Evolutionary conservation across 139 green algal species (phyloP), one percentile per base, ranked within the genome.

Genomic region (Chlorella sp.): DNA sequence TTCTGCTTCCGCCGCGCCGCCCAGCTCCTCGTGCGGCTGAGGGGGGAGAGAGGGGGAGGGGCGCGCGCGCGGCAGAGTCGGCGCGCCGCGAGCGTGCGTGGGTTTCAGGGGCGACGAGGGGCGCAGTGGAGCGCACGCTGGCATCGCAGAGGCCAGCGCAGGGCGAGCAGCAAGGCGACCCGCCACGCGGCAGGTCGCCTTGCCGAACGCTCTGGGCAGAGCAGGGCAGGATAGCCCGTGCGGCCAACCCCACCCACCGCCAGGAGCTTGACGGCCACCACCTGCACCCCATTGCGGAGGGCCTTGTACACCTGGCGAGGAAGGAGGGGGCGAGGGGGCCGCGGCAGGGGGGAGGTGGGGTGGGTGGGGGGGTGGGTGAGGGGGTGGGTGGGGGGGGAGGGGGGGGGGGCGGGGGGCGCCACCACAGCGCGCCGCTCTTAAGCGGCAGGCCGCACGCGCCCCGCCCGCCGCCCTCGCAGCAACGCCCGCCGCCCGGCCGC

Each of bases 271-370:
- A 84, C 79, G 1, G 71, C 79, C 35, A 84, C 73, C 1, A 69
- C 58, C 40, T 83, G 77, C 27, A 82, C 84, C 15, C 78, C 84
- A 29, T 82, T 77, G 11, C 68, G 64, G 33, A 86, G 43, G 14
- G 82, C 84, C 51, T 85, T 83, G 65, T 79, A 89, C 36, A 88
- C 83, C 64, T 67, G 63, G 8, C 43, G 69, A 33, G 53, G 74
- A 43, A 42, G 41, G 35, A 35, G 59, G 59, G n/a, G n/a, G n/a
- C n/a, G n/a, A n/a, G n/a, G n/a, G n/a, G n/a, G n/a, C n/a, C n/a
- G n/a, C n/a, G n/a, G n/a, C n/a, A n/a, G n/a, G n/a, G n/a, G n/a
- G n/a, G n/a, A n/a, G n/a, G n/a, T n/a, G n/a, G n/a, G n/a, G n/a
- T n/a, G n/a, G n/a, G n/a, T n/a, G n/a, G n/a, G n/a, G n/a, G n/a